These are phyloP conservation scores for Ceratocystis harringtonii DNA, from an alignment of 2,329 filamentous ascomycete genomes.

Conservation along the genomic window DNA sequence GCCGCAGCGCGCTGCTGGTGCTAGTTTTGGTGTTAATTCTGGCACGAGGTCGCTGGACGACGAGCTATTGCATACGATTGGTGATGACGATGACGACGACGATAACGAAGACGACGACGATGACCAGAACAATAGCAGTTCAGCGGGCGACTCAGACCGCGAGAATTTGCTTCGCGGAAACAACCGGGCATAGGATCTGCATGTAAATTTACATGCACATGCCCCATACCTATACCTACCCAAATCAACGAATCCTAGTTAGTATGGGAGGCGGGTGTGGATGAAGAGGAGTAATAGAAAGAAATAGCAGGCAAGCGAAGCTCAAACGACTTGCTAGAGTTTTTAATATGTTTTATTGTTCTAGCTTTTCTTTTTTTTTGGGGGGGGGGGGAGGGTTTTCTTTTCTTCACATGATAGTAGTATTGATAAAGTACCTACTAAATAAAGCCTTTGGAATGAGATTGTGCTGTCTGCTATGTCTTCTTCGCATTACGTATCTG, in stretches of 20 bases:
- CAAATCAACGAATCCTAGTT: neutral
- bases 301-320: neutral
- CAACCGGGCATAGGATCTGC: neutral
- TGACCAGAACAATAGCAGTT: conserved; percentile 31
- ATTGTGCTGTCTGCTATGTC: neutral
- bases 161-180: conserved; percentile 19
- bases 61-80: conserved; percentile 13
- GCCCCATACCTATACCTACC: neutral
- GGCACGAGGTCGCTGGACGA: conserved; percentile 3
- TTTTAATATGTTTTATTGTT: neutral
- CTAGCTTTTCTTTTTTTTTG: neutral
- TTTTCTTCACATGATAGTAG: neutral
- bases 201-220: neutral
- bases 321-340: neutral
- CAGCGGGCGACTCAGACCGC: conserved; percentile 26
- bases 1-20: conserved; percentile 10
- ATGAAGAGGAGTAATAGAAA: neutral
- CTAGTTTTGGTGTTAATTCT: neutral
- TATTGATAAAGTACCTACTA: neutral
- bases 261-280: neutral
- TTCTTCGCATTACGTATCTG: conserved; percentile 6
- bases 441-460: neutral
- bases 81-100: conserved; percentile 21
- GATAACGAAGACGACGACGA: conserved; percentile 21
- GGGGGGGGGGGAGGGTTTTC: neutral